Conservation (phyloP, 352 stramenopile genomes). For the Globisporangium apiculatum region DNA sequence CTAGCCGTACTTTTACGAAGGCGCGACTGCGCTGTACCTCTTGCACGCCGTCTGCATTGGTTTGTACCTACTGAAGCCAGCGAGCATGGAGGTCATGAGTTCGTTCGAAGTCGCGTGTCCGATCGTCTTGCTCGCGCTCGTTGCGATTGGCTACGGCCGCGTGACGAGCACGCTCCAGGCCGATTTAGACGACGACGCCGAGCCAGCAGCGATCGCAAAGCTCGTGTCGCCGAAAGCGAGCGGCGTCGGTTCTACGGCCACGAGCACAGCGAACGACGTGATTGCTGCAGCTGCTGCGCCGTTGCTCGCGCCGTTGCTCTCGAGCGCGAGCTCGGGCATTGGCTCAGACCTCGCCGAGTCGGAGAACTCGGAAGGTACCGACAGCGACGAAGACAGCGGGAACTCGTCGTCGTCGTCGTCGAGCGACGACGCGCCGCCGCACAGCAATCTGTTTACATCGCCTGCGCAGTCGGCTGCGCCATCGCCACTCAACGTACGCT, state of each 20-base stretch:
- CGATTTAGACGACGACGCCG: slow-evolving; percentile 24
- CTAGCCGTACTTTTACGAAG: slow-evolving; percentile 59
- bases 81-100: slow-evolving; percentile 42
- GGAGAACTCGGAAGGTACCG: slow-evolving; percentile 68
- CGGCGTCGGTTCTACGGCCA: slow-evolving; percentile 3
- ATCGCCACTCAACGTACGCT: slow-evolving; percentile 15
- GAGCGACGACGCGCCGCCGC: slow-evolving; percentile 1
- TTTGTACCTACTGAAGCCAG: slow-evolving; percentile 45
- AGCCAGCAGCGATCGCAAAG: slow-evolving; percentile 25
- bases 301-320: slow-evolving; percentile 8
- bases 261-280: neutral
- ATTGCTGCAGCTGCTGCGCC: neutral
- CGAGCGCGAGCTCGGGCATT: slow-evolving; percentile 32
- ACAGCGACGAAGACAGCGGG: slow-evolving; percentile 71
- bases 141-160: slow-evolving; percentile 70
- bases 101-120: slow-evolving; percentile 68
- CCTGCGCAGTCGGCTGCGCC: slow-evolving; percentile 16
- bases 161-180: slow-evolving; percentile 65
- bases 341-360: slow-evolving; percentile 58
- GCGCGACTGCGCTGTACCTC: slow-evolving; percentile 42
- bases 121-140: slow-evolving; percentile 43
- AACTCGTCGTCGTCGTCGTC: slow-evolving; percentile 53
- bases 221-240: slow-evolving; percentile 39
- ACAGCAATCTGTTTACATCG: slow-evolving; percentile 2
- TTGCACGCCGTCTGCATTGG: slow-evolving; percentile 37